Evolutionary conservation across 1,284 basidiomycete species (phyloP), one percentile per base, ranked within the genome.

Genomic region (Pascua guehoae): DNA sequence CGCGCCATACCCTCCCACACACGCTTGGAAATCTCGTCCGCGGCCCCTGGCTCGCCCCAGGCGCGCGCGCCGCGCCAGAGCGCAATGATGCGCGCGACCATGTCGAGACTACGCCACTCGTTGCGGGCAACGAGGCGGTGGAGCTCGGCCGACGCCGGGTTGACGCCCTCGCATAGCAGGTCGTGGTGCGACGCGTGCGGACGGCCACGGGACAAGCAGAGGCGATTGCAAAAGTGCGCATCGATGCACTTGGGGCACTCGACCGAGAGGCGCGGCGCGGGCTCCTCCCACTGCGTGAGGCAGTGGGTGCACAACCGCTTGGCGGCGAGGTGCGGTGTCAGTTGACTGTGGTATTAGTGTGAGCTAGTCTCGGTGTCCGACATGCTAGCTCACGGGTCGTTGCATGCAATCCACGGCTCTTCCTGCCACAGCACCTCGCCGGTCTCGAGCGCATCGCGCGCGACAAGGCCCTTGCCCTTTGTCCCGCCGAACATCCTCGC

Each of bases 401-500:
- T 66, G 57, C 60, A 71, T 47, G 59, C 72, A 16, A 80, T 66
- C 68, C 78, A 81, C 2, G 80, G 79, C 16, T 79, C 75, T 70
- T 94, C 91, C 58, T 85, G 87, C 88, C 91, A 94, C 7, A 94
- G 69, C 10, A 84, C 78, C 61, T 92, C 88, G 0, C 87, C 89
- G 65, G 85, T 81, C 12, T 78, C 74, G 56, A 93, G 86, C 48
- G 81, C 78, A 53, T 84, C 81, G 32, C 77, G 83, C 1, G 89
- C 88, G 1, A 93, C 83, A 37, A 94, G 79, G 0, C 91, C 91
- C 67, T 94, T 93, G 10, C 91, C 91, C 68, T 88, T 91, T 59
- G 81, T 78, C 53, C 81, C 79, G 50, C 85, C 81, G 68, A 91
- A 91, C 75, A 86, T 83, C 66, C 81, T 82, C 2, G 88, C 86